phyloP scores from a whole-genome alignment of 2,329 filamentous ascomycete species.

The Epichloe gansuensis region DNA sequence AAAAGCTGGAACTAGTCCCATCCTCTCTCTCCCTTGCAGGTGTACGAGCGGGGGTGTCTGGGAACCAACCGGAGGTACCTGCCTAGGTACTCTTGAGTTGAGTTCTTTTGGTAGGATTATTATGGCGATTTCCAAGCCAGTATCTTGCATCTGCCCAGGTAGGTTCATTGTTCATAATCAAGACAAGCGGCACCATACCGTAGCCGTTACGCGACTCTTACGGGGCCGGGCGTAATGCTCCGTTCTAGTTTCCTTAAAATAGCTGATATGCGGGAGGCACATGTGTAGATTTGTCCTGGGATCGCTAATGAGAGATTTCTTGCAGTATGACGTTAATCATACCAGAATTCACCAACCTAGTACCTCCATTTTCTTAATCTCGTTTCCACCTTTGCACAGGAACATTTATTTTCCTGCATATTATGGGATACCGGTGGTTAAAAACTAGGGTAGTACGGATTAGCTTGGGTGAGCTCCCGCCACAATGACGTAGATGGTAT shows the following conservation, averaged over 20 bases:
- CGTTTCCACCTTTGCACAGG: not conserved
- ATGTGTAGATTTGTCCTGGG: too few relatives aligned
- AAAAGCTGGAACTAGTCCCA: not conserved
- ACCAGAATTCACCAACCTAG: too few relatives aligned
- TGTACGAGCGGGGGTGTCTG: not conserved
- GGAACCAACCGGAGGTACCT: not conserved
- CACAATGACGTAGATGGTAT: slow-evolving; percentile 11
- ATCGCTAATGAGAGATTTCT: too few relatives aligned
- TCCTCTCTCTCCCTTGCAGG: not conserved
- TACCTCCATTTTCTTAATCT: not conserved
- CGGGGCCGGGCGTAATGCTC: not conserved
- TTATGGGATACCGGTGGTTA: too few relatives aligned
- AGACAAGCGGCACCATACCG: not conserved
- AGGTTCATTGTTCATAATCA: too few relatives aligned
- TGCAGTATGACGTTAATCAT: too few relatives aligned
- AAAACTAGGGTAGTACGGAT: not conserved
- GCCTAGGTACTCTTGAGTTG: not conserved
- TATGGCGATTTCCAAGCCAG: not conserved
- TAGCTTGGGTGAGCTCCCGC: slow-evolving; percentile 8
- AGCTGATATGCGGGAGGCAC: too few relatives aligned
- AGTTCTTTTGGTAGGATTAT: not conserved
- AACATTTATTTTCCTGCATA: not conserved
- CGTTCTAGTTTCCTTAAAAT: too few relatives aligned
- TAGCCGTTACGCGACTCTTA: not conserved
- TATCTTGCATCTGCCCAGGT: not conserved